Base-by-base conservation (phyloP, 2,329 filamentous ascomycete species). In the Didymella pomorum region DNA sequence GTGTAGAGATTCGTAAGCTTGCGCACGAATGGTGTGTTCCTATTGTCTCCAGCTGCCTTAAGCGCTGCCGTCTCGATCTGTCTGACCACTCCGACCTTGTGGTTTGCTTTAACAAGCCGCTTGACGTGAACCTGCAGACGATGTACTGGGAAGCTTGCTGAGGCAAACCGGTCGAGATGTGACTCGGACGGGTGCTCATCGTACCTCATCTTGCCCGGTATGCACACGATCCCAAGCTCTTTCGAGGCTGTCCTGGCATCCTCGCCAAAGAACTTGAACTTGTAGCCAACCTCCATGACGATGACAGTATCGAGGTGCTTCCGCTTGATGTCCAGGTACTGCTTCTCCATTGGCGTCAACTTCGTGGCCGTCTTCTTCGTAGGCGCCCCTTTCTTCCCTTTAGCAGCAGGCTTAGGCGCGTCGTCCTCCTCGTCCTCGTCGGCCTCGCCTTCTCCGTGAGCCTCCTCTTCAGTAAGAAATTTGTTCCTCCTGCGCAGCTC, bases 1-100 rank as follows among this genome's bases (percentile, higher is more conserved):
- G 95, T 99, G 78, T 99, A 99, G 7, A 99, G 83, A 71, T 96
- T 97, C 16, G 95, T 98, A 69, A 99, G 87, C 70, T 96, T 95
- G 33, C 95, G 88, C 35, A 92, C 86, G 69, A 99, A 99, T 0
- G 95, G 93, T 0, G 93, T 86, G 72, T 97, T 97, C 57, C 92
- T 87, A 76, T 98, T 99, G 74, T 97, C 93, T 43, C 95, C 94
- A 1, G 88, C 95, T 63, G 96, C 96, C 76, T 99, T 99, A 60
- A 99, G 81, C 0, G 95, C 95, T 2, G 95, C 95, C 0, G 95
- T 99, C 78, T 99, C 95, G 26, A 97, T 83, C 77, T 99, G 95
- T 26, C 94, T 86, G 10, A 99, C 94, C 3, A 99, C 91, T 18
- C 95, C 95, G 33, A 99, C 94, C 73, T 99, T 99, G 79, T 97